These are phyloP conservation scores for Cyphellophora attinorum DNA, from an alignment of 2,329 filamentous ascomycete genomes.

Conservation along the genomic window DNA sequence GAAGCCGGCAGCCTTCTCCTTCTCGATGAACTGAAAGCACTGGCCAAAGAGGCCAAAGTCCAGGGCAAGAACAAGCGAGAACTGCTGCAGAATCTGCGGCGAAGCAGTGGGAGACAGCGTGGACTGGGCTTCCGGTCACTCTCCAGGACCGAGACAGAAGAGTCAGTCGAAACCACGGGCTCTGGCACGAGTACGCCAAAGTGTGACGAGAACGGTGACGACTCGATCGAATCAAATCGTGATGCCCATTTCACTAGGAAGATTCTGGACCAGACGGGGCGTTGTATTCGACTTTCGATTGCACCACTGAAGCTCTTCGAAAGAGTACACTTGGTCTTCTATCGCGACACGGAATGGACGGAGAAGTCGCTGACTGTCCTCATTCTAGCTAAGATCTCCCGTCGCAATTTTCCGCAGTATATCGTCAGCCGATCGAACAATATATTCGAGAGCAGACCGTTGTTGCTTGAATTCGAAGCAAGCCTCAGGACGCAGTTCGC, in stretches of 20 bases:
- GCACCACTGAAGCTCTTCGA: conserved; percentile 74
- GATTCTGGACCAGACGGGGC: conserved; percentile 66
- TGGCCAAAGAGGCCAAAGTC: conserved; percentile 80
- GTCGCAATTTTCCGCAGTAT: conserved; percentile 79
- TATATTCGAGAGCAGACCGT: conserved; percentile 68
- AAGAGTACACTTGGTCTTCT: conserved; percentile 90
- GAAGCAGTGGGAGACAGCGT: conserved; percentile 62
- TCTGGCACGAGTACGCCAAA: conserved; percentile 16
- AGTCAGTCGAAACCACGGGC: conserved; percentile 31
- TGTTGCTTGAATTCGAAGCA: conserved; percentile 80
- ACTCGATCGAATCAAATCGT: conserved; percentile 46
- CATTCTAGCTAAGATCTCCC: conserved; percentile 82
- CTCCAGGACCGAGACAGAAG: conserved; percentile 53
- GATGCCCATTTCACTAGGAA: conserved; percentile 67
- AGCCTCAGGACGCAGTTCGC: conserved; percentile 72
- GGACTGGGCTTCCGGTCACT: conserved; percentile 63
- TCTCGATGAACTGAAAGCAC: conserved; percentile 75
- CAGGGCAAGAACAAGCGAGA: conserved; percentile 83
- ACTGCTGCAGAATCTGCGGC: conserved; percentile 62
- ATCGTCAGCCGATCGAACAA: conserved; percentile 82
- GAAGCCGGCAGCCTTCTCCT: conserved; percentile 73
- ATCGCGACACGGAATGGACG: conserved; percentile 91
- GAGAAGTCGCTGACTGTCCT: conserved; percentile 94
- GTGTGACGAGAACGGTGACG: conserved; percentile 26
- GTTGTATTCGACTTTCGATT: conserved; percentile 72